Base-by-base conservation (phyloP, 2,329 filamentous ascomycete species). In the Aspergillus puulaauensis region DNA sequence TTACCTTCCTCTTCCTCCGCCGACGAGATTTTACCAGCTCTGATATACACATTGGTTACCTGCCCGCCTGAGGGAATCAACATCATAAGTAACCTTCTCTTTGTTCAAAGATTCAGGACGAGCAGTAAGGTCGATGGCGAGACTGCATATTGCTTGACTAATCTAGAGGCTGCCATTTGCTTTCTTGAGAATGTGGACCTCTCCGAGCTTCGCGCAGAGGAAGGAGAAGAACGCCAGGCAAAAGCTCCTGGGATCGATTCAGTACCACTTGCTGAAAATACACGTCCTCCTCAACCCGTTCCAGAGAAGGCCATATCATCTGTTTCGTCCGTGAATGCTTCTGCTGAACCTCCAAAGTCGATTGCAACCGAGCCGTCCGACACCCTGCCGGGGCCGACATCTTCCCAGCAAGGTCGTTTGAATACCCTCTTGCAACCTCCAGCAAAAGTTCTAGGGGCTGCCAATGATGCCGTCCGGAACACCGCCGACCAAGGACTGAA, bases 161-260 rank as follows among this genome's bases (percentile, higher is more conserved):
- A 96, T 65, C 83, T 99, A 1, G 95, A 99, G 75, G 95, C 95
- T 17, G 90, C 93, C 57, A 91, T 98, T 56, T 93, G 90, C 52
- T 99, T 99, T 69, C 79, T 99, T 14, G 90, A 98, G 69, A 98
- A 93, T 0, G 95, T 99, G 27, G 95, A 99, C 72, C 82, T 99
- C 23, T 90, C 93, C 6, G 96, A 90, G 24, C 79, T 99, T 6
- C 86, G 92, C 52, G 88, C 88, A 6, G 90, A 96, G 63, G 92
- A 96, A 72, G 76, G 81, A 17, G 87, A 85, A 15, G 86, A 88
- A 44, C 86, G 89, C 0, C 88, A 88, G 9, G 75, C 80, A 17
- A 92, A 89, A 71, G 63, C 78, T 61, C 65, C 81, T 9, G 79
- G 57, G 54, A 65, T 63, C 27, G 59, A 62, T 21, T 61, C 66